Conservation (phyloP, 108 stramenopile genomes). For the Mayamaea pseudoterrestris region DNA sequence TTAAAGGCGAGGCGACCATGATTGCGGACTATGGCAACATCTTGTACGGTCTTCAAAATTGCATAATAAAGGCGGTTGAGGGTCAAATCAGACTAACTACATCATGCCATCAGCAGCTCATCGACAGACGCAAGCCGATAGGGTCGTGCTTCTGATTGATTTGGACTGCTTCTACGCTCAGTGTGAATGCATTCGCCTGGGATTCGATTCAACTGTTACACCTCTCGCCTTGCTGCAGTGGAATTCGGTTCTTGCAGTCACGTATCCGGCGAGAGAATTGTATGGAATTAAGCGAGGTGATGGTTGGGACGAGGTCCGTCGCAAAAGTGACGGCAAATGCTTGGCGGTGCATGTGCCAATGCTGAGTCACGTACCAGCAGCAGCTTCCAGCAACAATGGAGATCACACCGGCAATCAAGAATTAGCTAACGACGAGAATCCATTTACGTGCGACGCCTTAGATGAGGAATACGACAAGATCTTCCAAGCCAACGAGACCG, state of each 20-base stretch:
- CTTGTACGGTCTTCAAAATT: no score
- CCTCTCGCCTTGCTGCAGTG: constrained; percentile 61
- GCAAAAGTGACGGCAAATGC: constrained; percentile 19
- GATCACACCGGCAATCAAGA: constrained; percentile 4
- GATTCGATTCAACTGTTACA: constrained; percentile 23
- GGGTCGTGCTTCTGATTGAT: constrained; percentile 70
- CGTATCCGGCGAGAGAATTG: constrained; percentile 54
- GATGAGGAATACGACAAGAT: constrained; percentile 38
- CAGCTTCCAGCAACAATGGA: no score
- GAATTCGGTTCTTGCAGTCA: constrained; percentile 75
- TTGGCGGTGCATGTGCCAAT: constrained; percentile 19
- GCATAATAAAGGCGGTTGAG: no score
- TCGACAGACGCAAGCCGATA: no score
- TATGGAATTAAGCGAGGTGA: constrained; percentile 68
- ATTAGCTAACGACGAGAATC: constrained; percentile 9
- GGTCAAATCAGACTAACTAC: no score
- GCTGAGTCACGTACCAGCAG: no score
- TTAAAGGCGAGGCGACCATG: no score
- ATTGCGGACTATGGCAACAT: no score
- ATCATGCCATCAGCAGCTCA: no score
- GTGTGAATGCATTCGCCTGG: constrained; percentile 71
- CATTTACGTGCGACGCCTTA: neutral
- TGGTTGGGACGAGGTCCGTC: constrained; percentile 47
- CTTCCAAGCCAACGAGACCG: constrained; percentile 34
- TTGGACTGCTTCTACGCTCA: constrained; percentile 88